These are phyloP conservation scores for Cladosporium sp. DNA, from an alignment of 2,329 filamentous ascomycete genomes.

Conservation along the genomic window DNA sequence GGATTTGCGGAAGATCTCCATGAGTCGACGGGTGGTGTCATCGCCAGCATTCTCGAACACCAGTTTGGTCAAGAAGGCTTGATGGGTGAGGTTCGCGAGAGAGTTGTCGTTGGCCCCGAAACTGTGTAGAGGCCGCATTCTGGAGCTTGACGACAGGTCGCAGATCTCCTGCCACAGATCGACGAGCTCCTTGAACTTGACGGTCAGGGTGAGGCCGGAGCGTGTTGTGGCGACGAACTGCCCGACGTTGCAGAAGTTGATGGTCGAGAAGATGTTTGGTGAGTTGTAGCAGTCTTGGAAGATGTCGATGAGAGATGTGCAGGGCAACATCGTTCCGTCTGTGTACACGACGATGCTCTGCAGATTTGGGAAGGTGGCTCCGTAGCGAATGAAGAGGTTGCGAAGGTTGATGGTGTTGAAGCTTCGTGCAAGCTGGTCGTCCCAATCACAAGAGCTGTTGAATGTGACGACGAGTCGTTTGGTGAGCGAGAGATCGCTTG, in stretches of 20 bases:
- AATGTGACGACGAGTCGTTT: not conserved
- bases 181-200: not conserved
- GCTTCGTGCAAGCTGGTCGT: not conserved
- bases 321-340: not conserved
- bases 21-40: not conserved
- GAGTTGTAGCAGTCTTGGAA: not conserved
- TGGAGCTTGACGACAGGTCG: not conserved
- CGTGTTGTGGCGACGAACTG: not conserved
- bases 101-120: not conserved
- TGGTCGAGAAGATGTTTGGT: not conserved
- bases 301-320: not conserved
- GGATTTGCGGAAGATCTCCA: not conserved
- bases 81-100: not conserved
- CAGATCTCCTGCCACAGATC: not conserved
- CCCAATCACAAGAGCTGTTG: not conserved
- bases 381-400: not conserved
- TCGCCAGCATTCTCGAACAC: not conserved
- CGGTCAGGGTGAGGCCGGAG: not conserved
- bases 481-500: not conserved
- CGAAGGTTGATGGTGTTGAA: not conserved
- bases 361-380: not conserved
- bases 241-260: not conserved
- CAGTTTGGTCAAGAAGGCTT: not conserved
- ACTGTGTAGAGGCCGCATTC: not conserved
- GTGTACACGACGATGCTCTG: not conserved